phyloP scores from a whole-genome alignment of 1,284 basidiomycete species.

The Porogramme epimiltina region DNA sequence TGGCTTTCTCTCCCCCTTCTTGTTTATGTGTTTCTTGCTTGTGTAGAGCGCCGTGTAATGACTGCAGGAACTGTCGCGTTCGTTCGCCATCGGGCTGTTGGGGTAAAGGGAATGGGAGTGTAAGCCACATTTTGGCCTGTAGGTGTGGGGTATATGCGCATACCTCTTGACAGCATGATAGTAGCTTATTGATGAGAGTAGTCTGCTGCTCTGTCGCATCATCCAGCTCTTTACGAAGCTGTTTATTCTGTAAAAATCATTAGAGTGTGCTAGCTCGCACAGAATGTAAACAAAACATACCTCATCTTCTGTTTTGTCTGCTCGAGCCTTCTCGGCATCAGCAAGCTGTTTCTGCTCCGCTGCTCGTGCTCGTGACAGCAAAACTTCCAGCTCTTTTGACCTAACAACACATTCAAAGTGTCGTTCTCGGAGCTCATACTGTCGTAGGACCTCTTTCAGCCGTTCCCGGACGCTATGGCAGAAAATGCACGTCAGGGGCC shows the following conservation, averaged over 20 bases:
- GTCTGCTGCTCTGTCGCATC: slow-evolving; percentile 73
- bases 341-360: slow-evolving; percentile 81
- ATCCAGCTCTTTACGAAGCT: slow-evolving; percentile 72
- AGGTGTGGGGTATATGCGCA: slow-evolving; percentile 53
- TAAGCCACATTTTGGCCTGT: slow-evolving; percentile 18
- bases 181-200: slow-evolving; percentile 76
- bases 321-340: slow-evolving; percentile 66
- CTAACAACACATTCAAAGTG: slow-evolving; percentile 88
- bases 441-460: slow-evolving; percentile 78
- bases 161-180: slow-evolving; percentile 83
- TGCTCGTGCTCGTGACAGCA: slow-evolving; percentile 79
- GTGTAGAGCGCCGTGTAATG: slow-evolving; percentile 58
- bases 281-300: slow-evolving; percentile 36
- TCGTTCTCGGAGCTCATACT: slow-evolving; percentile 83
- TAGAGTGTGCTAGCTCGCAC: not conserved
- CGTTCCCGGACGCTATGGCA: slow-evolving; percentile 70
- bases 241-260: slow-evolving; percentile 54
- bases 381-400: slow-evolving; percentile 83
- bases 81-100: slow-evolving; percentile 76
- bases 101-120: not conserved
- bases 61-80: slow-evolving; percentile 75
- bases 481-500: slow-evolving; percentile 1
- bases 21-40: slow-evolving; percentile 53
- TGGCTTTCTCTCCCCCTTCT: slow-evolving; percentile 16
- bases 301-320: slow-evolving; percentile 73